Evolutionary conservation across 2,329 filamentous ascomycete genomes (phyloP).

Genomic region (Beauveria australis): DNA sequence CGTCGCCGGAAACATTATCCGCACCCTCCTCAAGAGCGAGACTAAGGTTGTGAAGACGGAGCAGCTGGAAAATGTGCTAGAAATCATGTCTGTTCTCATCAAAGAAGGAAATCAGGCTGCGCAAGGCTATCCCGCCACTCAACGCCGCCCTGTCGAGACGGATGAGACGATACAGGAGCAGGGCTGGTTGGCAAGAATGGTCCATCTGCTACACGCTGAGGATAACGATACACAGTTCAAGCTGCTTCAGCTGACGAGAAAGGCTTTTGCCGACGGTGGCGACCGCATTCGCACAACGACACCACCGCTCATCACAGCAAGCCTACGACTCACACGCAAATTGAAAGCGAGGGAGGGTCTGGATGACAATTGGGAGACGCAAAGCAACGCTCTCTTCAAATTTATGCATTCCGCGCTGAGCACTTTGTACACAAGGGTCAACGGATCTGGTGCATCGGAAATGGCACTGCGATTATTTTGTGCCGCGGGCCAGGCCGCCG

Average conservation of each 20-base stretch:
- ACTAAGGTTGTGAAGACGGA: conserved; percentile 69
- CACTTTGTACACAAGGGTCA: conserved; percentile 79
- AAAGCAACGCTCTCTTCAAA: conserved; percentile 76
- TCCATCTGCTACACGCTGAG: conserved; percentile 75
- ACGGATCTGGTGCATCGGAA: conserved; percentile 69
- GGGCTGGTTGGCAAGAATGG: conserved; percentile 87
- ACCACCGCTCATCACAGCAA: conserved; percentile 81
- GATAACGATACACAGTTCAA: conserved; percentile 93
- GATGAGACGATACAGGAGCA: conserved; percentile 98
- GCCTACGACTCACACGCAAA: conserved; percentile 78
- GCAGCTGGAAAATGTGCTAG: conserved; percentile 80
- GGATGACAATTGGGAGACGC: conserved; percentile 55
- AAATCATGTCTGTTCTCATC: conserved; percentile 83
- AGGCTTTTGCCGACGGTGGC: conserved; percentile 83
- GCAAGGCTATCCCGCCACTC: conserved; percentile 75
- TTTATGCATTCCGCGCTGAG: conserved; percentile 88
- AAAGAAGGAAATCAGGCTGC: conserved; percentile 82
- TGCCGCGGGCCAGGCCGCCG: conserved; percentile 84
- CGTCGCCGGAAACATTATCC: conserved; percentile 81
- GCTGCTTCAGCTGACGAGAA: conserved; percentile 78
- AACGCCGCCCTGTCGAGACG: conserved; percentile 71
- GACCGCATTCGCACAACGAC: conserved; percentile 95
- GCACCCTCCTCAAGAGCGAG: conserved; percentile 72
- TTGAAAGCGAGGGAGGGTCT: conserved; percentile 88
- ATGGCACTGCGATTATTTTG: conserved; percentile 84